Evolutionary conservation across 225 moss, liverwort and hornwort species (phyloP).

Genomic region (Rhytidiadelphus loreus): DNA sequence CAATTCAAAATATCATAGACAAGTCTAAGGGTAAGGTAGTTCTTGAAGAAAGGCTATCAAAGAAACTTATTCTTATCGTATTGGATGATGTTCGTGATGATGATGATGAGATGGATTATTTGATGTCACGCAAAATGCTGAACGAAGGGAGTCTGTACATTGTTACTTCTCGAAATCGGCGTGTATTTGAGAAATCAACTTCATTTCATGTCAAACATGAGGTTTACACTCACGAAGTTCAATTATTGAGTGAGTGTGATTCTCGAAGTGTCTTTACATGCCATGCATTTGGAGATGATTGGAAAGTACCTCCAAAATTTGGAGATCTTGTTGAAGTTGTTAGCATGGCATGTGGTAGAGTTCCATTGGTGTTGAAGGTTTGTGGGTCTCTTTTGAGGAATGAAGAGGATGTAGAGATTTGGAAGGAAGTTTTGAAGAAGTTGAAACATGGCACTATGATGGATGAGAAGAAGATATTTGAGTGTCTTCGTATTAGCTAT

Average conservation of each 20-base stretch:
- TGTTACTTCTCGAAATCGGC: neutral
- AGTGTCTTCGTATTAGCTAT: too few species aligned
- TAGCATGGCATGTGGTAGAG: too few species aligned
- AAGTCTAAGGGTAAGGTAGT: fast-evolving
- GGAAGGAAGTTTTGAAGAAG: too few species aligned
- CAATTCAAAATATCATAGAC: fast-evolving
- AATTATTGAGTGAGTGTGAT: fast-evolving
- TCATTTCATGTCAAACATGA: neutral
- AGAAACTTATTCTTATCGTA: fast-evolving
- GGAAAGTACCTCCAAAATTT: neutral
- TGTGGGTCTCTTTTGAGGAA: too few species aligned
- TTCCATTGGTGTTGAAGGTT: too few species aligned
- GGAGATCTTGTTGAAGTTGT: neutral
- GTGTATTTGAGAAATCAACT: neutral
- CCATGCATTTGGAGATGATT: neutral
- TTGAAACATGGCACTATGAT: too few species aligned
- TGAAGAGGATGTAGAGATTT: too few species aligned
- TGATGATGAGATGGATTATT: neutral
- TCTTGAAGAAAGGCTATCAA: neutral
- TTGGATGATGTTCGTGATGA: neutral
- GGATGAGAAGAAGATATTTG: too few species aligned
- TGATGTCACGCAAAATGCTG: neutral
- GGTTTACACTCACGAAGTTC: neutral
- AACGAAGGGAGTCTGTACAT: neutral
- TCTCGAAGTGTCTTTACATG: neutral